phyloP scores from a whole-genome alignment of 164 flowering plant species.

The Vitis rupestris region DNA sequence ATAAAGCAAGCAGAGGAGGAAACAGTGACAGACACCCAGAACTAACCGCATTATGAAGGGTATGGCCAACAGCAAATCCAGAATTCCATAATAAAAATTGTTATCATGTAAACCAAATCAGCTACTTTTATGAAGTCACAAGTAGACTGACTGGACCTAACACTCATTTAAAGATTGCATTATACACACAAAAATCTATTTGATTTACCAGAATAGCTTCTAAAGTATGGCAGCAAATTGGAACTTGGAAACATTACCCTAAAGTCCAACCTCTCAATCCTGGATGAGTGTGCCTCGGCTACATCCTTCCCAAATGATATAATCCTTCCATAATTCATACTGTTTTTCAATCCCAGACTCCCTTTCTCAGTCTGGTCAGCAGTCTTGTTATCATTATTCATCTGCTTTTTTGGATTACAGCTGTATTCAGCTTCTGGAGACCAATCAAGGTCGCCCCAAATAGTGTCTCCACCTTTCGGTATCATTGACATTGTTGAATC shows the following conservation, averaged over 20 bases:
- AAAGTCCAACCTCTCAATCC: conserved; percentile 31
- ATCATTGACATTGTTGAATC: conserved; percentile 96
- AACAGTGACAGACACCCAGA: too few relatives aligned
- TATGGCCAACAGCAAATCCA: too few relatives aligned
- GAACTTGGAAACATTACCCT: conserved; percentile 21
- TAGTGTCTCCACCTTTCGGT: conserved; percentile 86
- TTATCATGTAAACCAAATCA: too few relatives aligned
- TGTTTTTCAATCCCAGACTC: background rate
- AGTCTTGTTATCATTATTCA: conserved; percentile 24
- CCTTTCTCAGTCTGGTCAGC: conserved; percentile 3
- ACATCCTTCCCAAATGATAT: conserved; percentile 36
- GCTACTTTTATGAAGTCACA: too few relatives aligned
- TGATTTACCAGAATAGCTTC: too few relatives aligned
- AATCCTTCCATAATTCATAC: conserved; percentile 20
- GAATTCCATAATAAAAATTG: too few relatives aligned
- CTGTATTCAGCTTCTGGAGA: conserved; percentile 60
- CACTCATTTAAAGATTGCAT: too few relatives aligned
- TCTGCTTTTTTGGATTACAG: conserved; percentile 36
- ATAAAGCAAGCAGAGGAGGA: too few relatives aligned
- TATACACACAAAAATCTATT: too few relatives aligned
- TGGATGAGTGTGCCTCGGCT: conserved; percentile 25
- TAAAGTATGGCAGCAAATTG: background rate
- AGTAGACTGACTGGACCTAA: too few relatives aligned
- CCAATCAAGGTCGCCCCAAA: conserved; percentile 91
- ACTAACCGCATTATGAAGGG: too few relatives aligned